Percentiles rank a stretch among this genome's conserved stretches.
phyloP scores from a whole-genome alignment of 2,329 filamentous ascomycete species.

The Elsinoe perseae region DNA sequence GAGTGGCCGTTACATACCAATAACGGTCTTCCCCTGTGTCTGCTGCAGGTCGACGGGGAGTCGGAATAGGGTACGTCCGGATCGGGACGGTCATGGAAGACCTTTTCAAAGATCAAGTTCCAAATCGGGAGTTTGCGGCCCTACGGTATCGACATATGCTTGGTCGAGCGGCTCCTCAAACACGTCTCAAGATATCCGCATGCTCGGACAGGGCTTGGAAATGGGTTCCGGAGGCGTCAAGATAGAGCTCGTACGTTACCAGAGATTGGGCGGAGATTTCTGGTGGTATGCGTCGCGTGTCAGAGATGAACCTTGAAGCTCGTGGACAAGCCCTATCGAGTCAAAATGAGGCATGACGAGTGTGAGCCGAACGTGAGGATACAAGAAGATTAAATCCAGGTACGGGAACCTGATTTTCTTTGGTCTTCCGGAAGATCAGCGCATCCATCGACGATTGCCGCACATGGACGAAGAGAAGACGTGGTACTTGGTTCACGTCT shows the following conservation, averaged over 20 bases:
- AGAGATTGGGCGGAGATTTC: neutral
- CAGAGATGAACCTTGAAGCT: conserved; percentile 6
- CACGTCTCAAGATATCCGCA: neutral
- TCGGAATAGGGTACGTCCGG: neutral
- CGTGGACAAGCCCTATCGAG: neutral
- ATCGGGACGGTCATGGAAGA: neutral
- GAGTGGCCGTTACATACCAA: conserved; percentile 2
- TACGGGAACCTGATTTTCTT: conserved; percentile 1
- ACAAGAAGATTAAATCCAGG: neutral
- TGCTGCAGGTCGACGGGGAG: conserved; percentile 10
- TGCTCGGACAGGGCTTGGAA: no score
- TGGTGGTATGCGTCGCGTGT: conserved; percentile 3
- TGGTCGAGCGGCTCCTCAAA: neutral
- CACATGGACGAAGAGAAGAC: neutral
- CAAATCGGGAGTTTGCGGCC: neutral
- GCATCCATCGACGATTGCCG: neutral
- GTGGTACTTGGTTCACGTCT: neutral
- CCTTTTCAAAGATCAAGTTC: neutral
- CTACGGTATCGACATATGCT: neutral
- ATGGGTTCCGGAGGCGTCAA: neutral
- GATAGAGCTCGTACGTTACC: conserved; percentile 4
- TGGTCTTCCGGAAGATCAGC: neutral
- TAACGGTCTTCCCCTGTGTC: conserved; percentile 16
- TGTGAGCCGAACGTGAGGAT: neutral
- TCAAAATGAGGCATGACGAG: conserved; percentile 10